A percentile compares a stretch with the other conserved stretches of the same genome.
These are phyloP conservation scores for Fusarium oxysporum DNA, from an alignment of 2,329 filamentous ascomycete species.

Conservation along the genomic window DNA sequence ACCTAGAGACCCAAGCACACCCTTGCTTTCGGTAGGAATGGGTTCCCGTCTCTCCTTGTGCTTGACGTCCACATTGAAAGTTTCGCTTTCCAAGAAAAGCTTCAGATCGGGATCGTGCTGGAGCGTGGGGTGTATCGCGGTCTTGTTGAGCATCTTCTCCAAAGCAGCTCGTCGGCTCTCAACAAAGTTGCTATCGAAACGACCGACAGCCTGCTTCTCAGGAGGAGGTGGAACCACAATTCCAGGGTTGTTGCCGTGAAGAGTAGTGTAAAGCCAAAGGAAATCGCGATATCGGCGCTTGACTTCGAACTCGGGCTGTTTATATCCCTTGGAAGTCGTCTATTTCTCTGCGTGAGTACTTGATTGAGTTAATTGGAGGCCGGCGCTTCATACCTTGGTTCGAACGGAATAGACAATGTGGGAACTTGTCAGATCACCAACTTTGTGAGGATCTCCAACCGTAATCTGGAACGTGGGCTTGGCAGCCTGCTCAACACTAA, in stretches of 20 bases:
- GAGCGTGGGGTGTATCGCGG: slow-evolving; percentile 85
- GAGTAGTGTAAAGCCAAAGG: slow-evolving; percentile 94
- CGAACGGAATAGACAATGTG: slow-evolving; percentile 98
- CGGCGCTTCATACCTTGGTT: slow-evolving; percentile 74
- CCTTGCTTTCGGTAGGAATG: slow-evolving; percentile 88
- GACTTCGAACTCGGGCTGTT: slow-evolving; percentile 90
- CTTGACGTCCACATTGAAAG: slow-evolving; percentile 96
- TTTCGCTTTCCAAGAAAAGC: slow-evolving; percentile 94
- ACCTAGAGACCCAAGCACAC: slow-evolving; percentile 87
- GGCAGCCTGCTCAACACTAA: slow-evolving; percentile 91
- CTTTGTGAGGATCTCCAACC: slow-evolving; percentile 97
- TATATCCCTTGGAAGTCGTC: slow-evolving; percentile 97
- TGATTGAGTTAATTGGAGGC: neutral
- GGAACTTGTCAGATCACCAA: slow-evolving; percentile 94
- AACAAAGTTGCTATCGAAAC: slow-evolving; percentile 97
- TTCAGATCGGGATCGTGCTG: slow-evolving; percentile 96
- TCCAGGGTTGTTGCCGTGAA: slow-evolving; percentile 94
- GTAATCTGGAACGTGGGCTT: slow-evolving; percentile 91
- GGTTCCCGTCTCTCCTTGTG: slow-evolving; percentile 95
- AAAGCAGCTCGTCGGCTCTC: slow-evolving; percentile 90
- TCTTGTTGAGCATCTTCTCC: slow-evolving; percentile 99
- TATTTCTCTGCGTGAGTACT: slow-evolving; percentile 51
- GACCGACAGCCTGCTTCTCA: slow-evolving; percentile 96
- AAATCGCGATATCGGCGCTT: slow-evolving; percentile 96
- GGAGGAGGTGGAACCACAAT: slow-evolving; percentile 95